These are phyloP conservation scores for Phylloporus arenicola DNA, from an alignment of 768 basidiomycete genomes.

Conservation along the genomic window DNA sequence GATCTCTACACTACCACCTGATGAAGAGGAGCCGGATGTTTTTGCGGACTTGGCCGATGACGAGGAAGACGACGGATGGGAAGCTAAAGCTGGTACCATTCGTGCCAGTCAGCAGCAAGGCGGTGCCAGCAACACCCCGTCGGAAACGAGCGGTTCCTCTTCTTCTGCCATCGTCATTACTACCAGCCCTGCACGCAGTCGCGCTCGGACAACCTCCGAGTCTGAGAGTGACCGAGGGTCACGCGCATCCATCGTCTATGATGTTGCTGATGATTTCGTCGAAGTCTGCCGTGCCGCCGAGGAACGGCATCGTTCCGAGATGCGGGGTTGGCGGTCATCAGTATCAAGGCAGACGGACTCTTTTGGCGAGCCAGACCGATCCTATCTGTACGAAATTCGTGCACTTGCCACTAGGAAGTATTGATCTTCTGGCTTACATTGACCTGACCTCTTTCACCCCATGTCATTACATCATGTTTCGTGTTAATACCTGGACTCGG, in stretches of 20 bases:
- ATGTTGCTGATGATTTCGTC: slow-evolving; percentile 71
- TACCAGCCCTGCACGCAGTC: slow-evolving; percentile 56
- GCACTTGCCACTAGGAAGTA: slow-evolving; percentile 83
- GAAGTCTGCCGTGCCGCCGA: slow-evolving; percentile 72
- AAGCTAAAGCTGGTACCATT: slow-evolving; percentile 74
- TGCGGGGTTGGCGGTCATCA: slow-evolving; percentile 66
- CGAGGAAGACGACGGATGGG: slow-evolving; percentile 71
- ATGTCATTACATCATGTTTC: slow-evolving; percentile 6
- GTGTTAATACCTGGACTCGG: slow-evolving; percentile 21
- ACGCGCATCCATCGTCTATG: slow-evolving; percentile 70
- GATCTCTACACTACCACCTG: slow-evolving; percentile 79
- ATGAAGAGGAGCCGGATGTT: slow-evolving; percentile 94
- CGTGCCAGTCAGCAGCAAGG: slow-evolving; percentile 51
- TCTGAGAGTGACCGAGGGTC: slow-evolving; percentile 72
- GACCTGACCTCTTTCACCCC: slow-evolving; percentile 1
- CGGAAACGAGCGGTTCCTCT: slow-evolving; percentile 22
- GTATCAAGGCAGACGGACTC: slow-evolving; percentile 18
- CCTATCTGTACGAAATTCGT: slow-evolving; percentile 74
- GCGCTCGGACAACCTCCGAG: slow-evolving; percentile 65
- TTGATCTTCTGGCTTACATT: slow-evolving; percentile 29
- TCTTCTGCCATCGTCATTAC: slow-evolving; percentile 32
- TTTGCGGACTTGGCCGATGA: slow-evolving; percentile 91
- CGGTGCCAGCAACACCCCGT: slow-evolving; percentile 22
- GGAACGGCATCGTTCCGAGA: slow-evolving; percentile 75
- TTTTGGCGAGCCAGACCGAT: slow-evolving; percentile 47